A percentile compares a stretch with the other conserved stretches of the same genome.
phyloP scores from a whole-genome alignment of 805 yeast species.

The Wickerhamomyces pijperi region DNA sequence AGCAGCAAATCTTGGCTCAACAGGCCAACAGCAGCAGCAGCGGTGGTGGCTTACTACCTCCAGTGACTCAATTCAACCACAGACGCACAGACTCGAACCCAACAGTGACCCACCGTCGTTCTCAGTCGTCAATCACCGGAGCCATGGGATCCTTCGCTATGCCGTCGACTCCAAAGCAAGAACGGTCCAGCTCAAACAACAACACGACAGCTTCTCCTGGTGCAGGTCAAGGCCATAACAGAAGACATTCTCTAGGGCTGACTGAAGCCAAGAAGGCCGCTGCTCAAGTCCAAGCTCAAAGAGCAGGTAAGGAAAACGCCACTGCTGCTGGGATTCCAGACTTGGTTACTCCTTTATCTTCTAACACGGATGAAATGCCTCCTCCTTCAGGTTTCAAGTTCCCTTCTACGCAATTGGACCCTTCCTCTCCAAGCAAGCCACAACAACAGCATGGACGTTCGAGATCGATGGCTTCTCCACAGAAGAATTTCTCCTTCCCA shows the following conservation, averaged over 20 bases:
- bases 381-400: conserved; percentile 40
- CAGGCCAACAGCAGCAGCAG: conserved; percentile 29
- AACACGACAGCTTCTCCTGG: conserved; percentile 2
- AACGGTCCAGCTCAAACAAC: too few species aligned
- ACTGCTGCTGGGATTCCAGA: conserved; percentile 5
- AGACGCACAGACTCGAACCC: conserved; percentile 1
- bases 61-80: not conserved
- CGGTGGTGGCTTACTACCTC: not conserved
- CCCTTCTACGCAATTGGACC: conserved; percentile 34
- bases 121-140: conserved; percentile 31
- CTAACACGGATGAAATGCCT: conserved; percentile 9
- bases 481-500: conserved; percentile 55
- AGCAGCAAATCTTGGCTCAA: conserved; percentile 71
- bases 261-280: conserved; percentile 94
- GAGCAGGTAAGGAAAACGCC: conserved; percentile 25
- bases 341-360: conserved; percentile 4
- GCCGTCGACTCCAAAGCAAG: conserved; percentile 15
- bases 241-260: conserved; percentile 88
- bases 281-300: conserved; percentile 77
- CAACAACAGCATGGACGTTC: conserved; percentile 15
- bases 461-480: conserved; percentile 28
- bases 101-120: conserved; percentile 31
- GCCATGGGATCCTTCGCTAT: conserved; percentile 22
- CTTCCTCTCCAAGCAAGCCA: conserved; percentile 8
- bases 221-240: conserved; percentile 48